These are phyloP conservation scores for Alternaria arbusti DNA, from an alignment of 2,329 filamentous ascomycete species.

Conservation along the genomic window DNA sequence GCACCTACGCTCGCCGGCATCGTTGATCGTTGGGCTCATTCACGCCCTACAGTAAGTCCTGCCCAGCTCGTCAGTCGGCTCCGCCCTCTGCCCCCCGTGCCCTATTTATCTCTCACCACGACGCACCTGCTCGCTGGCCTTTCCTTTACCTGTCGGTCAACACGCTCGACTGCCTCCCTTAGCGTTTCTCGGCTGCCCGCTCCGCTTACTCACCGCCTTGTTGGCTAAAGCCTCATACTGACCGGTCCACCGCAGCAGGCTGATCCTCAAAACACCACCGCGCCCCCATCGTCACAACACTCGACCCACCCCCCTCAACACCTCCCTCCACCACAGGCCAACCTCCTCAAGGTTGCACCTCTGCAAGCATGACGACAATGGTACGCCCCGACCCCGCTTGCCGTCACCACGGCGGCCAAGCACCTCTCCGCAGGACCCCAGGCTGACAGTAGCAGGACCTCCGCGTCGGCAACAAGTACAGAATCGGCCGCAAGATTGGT, in stretches of 20 bases:
- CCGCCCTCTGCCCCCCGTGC: constrained; percentile 27
- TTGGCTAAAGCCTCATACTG: constrained; percentile 51
- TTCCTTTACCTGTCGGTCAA: constrained; percentile 20
- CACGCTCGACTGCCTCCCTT: constrained; percentile 26
- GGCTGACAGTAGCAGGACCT: constrained; percentile 73
- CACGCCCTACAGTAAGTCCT: constrained; percentile 47
- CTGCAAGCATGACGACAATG: constrained; percentile 66
- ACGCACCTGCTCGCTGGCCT: constrained; percentile 14
- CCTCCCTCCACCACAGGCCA: constrained; percentile 31
- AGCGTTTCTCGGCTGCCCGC: constrained; percentile 33
- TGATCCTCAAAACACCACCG: constrained; percentile 41
- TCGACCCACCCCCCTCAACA: constrained; percentile 21
- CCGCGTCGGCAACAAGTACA: constrained; percentile 99
- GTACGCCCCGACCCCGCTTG: constrained; percentile 55
- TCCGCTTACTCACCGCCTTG: constrained; percentile 52
- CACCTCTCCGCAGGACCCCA: constrained; percentile 17
- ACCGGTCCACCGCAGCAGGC: constrained; percentile 48
- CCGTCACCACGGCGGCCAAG: constrained; percentile 20
- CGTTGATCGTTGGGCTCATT: constrained; percentile 47
- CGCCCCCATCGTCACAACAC: constrained; percentile 24
- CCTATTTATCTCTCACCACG: constrained; percentile 20
- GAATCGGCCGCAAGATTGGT: constrained; percentile 98
- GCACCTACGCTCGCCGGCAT: constrained; percentile 20
- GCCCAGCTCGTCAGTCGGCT: constrained; percentile 33
- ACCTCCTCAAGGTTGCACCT: constrained; percentile 43